phyloP scores from a whole-genome alignment of 2,329 filamentous ascomycete species.

The Colletotrichum trifolii region DNA sequence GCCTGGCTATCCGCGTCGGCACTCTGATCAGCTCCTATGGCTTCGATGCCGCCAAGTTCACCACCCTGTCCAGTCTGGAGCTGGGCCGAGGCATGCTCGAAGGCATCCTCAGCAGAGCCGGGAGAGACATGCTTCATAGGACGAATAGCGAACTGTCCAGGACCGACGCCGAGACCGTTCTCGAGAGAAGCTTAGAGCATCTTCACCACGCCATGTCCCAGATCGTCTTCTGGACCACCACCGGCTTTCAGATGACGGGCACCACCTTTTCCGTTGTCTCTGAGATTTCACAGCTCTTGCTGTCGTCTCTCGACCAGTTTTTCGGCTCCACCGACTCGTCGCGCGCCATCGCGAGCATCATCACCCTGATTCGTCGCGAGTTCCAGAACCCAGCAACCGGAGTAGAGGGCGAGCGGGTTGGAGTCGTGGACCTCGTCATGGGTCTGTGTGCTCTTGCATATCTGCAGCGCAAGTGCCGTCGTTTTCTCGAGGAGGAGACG shows the following conservation, averaged over 20 bases:
- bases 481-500: slow-evolving; percentile 61
- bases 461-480: slow-evolving; percentile 67
- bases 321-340: slow-evolving; percentile 78
- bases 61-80: slow-evolving; percentile 68
- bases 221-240: slow-evolving; percentile 70
- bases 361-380: slow-evolving; percentile 71
- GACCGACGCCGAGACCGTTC: slow-evolving; percentile 65
- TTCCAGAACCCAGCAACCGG: slow-evolving; percentile 73
- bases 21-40: slow-evolving; percentile 63
- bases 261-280: slow-evolving; percentile 65
- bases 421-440: slow-evolving; percentile 69
- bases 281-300: slow-evolving; percentile 66
- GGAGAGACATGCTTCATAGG: slow-evolving; percentile 57
- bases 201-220: slow-evolving; percentile 68
- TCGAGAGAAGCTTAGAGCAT: slow-evolving; percentile 66
- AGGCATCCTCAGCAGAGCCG: slow-evolving; percentile 63
- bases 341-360: slow-evolving; percentile 73
- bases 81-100: slow-evolving; percentile 66
- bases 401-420: slow-evolving; percentile 67
- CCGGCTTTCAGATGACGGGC: slow-evolving; percentile 68
- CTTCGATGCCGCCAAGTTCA: slow-evolving; percentile 64
- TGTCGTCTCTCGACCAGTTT: slow-evolving; percentile 71
- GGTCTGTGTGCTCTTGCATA: slow-evolving; percentile 71
- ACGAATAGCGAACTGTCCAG: slow-evolving; percentile 59
- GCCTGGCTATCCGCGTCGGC: slow-evolving; percentile 65